Percentiles rank a stretch among this genome's conserved stretches.
Evolutionary conservation across 2,329 filamentous ascomycete species (phyloP).

Genomic region (Orbilia ellipsospora): DNA sequence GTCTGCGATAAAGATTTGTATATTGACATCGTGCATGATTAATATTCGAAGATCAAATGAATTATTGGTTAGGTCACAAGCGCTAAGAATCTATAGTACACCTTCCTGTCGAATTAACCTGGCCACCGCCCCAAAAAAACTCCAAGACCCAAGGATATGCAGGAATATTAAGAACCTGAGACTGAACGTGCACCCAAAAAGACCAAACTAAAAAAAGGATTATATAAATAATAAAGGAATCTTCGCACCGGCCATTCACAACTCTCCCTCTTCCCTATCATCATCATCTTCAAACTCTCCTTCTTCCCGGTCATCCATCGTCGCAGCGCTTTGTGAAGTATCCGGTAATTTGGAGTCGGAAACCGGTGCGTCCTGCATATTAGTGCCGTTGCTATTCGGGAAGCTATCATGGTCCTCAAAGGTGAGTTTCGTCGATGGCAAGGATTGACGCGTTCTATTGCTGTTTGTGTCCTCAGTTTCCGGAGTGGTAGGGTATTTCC

Average conservation of each 20-base stretch:
- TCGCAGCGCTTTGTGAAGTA: constrained; percentile 50
- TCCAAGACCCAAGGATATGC: constrained; percentile 46
- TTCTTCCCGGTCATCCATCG: constrained; percentile 52
- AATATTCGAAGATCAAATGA: not conserved
- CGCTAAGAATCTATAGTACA: constrained; percentile 55
- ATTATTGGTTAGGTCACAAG: constrained; percentile 55
- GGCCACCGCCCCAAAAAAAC: constrained; percentile 43
- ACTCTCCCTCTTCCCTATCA: constrained; percentile 50
- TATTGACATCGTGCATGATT: constrained; percentile 10
- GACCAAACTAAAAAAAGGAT: constrained; percentile 18
- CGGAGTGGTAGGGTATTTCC: constrained; percentile 50
- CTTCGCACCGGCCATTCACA: constrained; percentile 20
- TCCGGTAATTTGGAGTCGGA: constrained; percentile 50
- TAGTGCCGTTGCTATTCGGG: constrained; percentile 47
- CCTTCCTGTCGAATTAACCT: constrained; percentile 47
- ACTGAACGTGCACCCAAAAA: constrained; percentile 43
- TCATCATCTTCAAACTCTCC: constrained; percentile 53
- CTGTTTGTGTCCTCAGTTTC: constrained; percentile 54
- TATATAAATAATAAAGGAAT: constrained; percentile 15
- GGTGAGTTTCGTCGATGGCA: constrained; percentile 36
- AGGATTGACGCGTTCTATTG: constrained; percentile 50
- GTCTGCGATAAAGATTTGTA: constrained; percentile 6
- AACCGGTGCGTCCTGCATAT: constrained; percentile 39
- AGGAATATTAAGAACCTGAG: constrained; percentile 48
- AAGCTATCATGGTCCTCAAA: constrained; percentile 37